Base-by-base conservation (phyloP, 805 yeast species). In the Candida sphagnicola region DNA sequence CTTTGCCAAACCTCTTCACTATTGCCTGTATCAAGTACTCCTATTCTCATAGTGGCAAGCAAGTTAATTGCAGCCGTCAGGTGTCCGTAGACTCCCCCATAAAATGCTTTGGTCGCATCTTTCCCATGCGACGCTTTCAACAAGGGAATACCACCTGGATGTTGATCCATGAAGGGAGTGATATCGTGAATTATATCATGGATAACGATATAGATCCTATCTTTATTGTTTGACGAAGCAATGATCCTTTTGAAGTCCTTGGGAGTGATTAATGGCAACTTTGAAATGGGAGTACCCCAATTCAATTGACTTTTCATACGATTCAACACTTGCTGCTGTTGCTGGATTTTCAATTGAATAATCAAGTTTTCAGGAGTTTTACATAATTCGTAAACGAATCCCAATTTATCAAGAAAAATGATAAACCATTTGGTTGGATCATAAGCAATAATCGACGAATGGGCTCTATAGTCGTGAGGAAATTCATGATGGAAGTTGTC, bases 401-500 rank as follows among this genome's bases (percentile, higher is more conserved):
- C 84, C 2, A 84, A 35, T 44, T 67, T 58, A 35, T 70, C 67
- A 42, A 79, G 57, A 1, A 67, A 25, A 61, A 72, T 72, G 38
- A 90, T 71, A 36, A 78, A 67, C 82, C 87, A 79, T 67, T 86
- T 89, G 29, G 95, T 83, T 8, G 97, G 96, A 60, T 90, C 98
- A 60, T 78, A 83, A 34, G 83, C 82, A 61, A 79, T 80, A 75
- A 81, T 72, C 45, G 78, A 75, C 40, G 77, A 65, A 4, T 89
- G 86, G 48, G 80, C 80, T 44, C 96, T 73, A 64, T 83, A 89
- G 62, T 90, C 97, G 46, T 84, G 80, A 4, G 96, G 95, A 61
- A 90, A 90, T 64, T 88, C 96, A 65, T 91, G 96, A 65, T 90
- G 98, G 67, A 85, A 91, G 64, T 89, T 90, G 61, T 88, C 95